Evolutionary conservation across 805 yeast species (phyloP).

Genomic region (Lipomyces lipofer): DNA sequence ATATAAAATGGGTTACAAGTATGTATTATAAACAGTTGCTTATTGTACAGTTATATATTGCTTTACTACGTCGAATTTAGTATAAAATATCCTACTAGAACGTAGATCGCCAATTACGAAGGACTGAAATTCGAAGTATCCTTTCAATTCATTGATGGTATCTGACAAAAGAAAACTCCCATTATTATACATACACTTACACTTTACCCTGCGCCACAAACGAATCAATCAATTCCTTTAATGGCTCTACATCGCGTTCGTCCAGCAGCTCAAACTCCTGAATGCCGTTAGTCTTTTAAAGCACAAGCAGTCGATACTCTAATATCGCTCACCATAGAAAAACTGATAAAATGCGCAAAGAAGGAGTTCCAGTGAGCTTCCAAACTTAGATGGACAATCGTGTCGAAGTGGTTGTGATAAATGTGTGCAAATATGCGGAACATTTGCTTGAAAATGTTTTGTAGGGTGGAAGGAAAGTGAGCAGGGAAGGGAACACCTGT

Average conservation of each 20-base stretch:
- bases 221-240: constrained; percentile 70
- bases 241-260: constrained; percentile 73
- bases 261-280: constrained; percentile 78
- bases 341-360: constrained; percentile 89
- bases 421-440: constrained; percentile 94
- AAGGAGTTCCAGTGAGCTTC: constrained; percentile 99
- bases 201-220: constrained; percentile 81
- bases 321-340: constrained; percentile 50
- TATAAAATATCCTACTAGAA: no score
- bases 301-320: no score
- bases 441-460: constrained; percentile 87
- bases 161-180: no score
- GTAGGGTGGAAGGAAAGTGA: constrained; percentile 75
- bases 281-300: no score
- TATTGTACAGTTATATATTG: neutral
- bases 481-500: constrained; percentile 73
- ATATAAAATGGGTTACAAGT: no score
- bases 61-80: no score
- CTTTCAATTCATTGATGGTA: no score
- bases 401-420: constrained; percentile 92
- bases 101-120: no score
- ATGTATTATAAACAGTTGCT: no score
- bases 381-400: constrained; percentile 81
- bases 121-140: no score
- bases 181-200: no score